These are phyloP conservation scores for Acacia melanoxylon DNA, from an alignment of 306 rosid genomes.

Conservation along the genomic window DNA sequence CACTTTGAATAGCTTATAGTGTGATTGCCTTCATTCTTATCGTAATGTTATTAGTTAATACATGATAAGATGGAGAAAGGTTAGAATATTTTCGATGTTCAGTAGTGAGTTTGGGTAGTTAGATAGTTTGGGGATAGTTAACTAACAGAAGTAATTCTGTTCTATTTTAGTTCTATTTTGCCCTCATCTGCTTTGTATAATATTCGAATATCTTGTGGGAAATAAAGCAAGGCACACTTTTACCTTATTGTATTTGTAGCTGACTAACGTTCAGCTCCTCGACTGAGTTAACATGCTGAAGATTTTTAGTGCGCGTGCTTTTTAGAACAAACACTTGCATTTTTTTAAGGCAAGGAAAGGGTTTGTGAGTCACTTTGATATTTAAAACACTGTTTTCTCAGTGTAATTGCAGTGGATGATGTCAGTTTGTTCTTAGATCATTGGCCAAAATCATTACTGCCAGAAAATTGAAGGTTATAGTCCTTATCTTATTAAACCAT, in stretches of 20 bases:
- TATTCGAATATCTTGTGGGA: background rate
- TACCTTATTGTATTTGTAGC: background rate
- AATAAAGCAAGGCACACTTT: background rate
- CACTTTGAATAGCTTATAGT: background rate
- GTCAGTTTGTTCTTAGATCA: conserved; percentile 51
- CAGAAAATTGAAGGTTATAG: conserved; percentile 37
- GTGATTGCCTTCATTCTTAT: background rate
- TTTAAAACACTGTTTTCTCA: conserved; percentile 2
- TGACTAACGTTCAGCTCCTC: background rate
- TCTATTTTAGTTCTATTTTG: too few species aligned
- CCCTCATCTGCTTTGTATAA: background rate
- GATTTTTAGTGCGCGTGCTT: background rate
- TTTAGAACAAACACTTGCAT: background rate
- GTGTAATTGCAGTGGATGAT: conserved; percentile 53
- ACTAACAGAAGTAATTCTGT: too few species aligned
- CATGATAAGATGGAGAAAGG: background rate
- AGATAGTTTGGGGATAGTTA: background rate
- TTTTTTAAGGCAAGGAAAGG: background rate
- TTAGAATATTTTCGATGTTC: too few species aligned
- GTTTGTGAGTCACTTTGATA: background rate
- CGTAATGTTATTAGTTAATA: background rate
- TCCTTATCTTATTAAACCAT: too few species aligned
- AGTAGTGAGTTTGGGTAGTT: background rate
- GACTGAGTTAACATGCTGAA: background rate
- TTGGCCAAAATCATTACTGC: conserved; percentile 56